Base-by-base conservation (phyloP, 2,329 filamentous ascomycete genomes). In the Penicillium verrucosum region DNA sequence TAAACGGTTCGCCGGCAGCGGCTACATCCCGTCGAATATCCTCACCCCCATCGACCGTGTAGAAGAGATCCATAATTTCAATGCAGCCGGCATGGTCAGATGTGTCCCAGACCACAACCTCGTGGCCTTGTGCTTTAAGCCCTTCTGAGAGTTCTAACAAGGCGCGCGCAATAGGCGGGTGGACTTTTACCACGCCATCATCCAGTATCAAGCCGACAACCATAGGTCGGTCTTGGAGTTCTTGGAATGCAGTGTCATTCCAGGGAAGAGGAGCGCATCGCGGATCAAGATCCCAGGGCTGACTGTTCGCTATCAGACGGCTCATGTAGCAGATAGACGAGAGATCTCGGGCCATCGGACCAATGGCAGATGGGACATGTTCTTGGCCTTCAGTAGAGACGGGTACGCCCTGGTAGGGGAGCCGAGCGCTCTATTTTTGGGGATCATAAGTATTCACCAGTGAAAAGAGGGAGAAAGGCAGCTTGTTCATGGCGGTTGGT, bases 361-460 rank as follows among this genome's bases (percentile, higher is more conserved):
- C 85, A n/a, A 86, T 72, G 0, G 83, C 78, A 0, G 85, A 87
- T 1, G 84, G 84, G 0, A 87, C 81, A 68, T 87, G 84, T 54
- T 86, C 82, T 63, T 87, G 85, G 34, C 85, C 84, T 40, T 86
- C 83, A 0, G 82, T 86, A 0, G 84, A 85, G 0, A 87, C 84
- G 0, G 82, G 77, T 0, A 85, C 82, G 0, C 83, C 84, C 12
- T 77, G 66, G 49, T 87, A 87, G 0, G 85, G 83, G 0, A 86
- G 66, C 6, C 85, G 78, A 2, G 77, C 75, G 60, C 81, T 85
- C 82, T 85, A 42, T 34, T 42, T 49, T 40, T 36, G 18, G 25
- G 51, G 10, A 27, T 23, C 8, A 25, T n/a, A 11, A 36, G 30
- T 10, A 40, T 14, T 16, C 34, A 29, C 5, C 11, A 12, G 9